Percentiles rank a stretch among this genome's conserved stretches.
Evolutionary conservation across 2,329 filamentous ascomycete genomes (phyloP).

Genomic region (Sclerotiophoma versabilis): DNA sequence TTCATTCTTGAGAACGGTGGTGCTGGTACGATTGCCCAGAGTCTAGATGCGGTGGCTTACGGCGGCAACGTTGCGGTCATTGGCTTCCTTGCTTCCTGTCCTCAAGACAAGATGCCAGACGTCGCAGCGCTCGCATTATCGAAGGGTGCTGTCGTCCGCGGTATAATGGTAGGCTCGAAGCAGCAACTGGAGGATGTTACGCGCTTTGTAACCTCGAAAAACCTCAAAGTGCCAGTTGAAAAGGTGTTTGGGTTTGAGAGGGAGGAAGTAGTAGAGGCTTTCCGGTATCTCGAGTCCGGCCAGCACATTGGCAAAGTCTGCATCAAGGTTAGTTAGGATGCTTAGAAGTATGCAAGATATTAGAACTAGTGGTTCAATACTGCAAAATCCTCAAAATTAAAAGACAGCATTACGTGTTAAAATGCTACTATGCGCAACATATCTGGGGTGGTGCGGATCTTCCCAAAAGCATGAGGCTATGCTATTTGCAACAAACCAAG

Average conservation of each 20-base stretch:
- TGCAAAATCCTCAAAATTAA: too few species aligned
- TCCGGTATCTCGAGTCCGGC: constrained; percentile 45
- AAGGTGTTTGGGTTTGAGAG: constrained; percentile 40
- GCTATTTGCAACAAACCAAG: too few species aligned
- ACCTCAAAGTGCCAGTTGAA: constrained; percentile 41
- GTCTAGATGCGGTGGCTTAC: constrained; percentile 53
- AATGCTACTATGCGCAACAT: too few species aligned
- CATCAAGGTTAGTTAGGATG: constrained; percentile 9
- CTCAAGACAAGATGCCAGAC: constrained; percentile 42
- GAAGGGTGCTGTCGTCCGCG: constrained; percentile 49
- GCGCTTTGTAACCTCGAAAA: constrained; percentile 38
- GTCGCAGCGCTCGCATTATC: constrained; percentile 36
- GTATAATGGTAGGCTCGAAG: constrained; percentile 66
- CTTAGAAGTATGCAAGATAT: too few species aligned
- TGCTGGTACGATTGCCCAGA: constrained; percentile 48
- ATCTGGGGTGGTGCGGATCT: too few species aligned
- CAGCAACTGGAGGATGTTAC: constrained; percentile 54
- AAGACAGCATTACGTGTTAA: too few species aligned
- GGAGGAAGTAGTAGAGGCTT: constrained; percentile 40
- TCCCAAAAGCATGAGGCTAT: too few species aligned
- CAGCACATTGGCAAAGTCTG: constrained; percentile 40
- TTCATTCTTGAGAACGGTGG: constrained; percentile 54
- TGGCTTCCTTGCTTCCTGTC: constrained; percentile 47
- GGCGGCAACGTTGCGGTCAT: constrained; percentile 57
- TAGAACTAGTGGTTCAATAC: too few species aligned